phyloP scores from a whole-genome alignment of 805 yeast species.

The Cyberlindnera euphorbiae region DNA sequence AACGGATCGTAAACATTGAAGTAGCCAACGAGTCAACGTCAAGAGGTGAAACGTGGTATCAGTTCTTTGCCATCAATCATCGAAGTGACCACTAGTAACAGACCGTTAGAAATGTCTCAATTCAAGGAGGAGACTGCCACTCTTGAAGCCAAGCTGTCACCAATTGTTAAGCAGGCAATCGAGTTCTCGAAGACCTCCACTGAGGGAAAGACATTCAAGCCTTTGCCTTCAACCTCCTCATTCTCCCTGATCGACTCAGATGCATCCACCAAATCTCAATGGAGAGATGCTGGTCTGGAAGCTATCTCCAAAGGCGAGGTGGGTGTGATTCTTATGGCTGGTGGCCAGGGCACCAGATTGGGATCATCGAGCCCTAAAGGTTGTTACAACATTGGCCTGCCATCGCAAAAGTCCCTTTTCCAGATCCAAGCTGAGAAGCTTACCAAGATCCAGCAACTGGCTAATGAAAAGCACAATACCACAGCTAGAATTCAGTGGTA shows the following conservation, averaged over 20 bases:
- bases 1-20: constrained; percentile 7
- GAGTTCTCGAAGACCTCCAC: constrained; percentile 28
- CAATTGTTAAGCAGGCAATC: constrained; percentile 36
- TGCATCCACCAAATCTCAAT: constrained; percentile 17
- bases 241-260: constrained; percentile 38
- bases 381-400: constrained; percentile 81
- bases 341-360: constrained; percentile 96
- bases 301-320: constrained; percentile 71
- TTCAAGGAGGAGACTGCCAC: constrained; percentile 10
- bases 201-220: constrained; percentile 30
- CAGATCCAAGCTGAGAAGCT: constrained; percentile 92
- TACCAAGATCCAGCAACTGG: constrained; percentile 53
- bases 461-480: constrained; percentile 31
- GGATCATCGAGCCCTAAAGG: constrained; percentile 94
- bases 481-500: constrained; percentile 66
- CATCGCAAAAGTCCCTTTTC: constrained; percentile 79
- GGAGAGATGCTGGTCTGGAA: constrained; percentile 48
- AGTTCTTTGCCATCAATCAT: too few relatives aligned
- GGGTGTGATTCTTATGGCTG: constrained; percentile 91
- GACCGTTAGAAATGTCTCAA: constrained; percentile 16
- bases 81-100: too few relatives aligned
- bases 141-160: constrained; percentile 22
- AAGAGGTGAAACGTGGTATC: too few relatives aligned
- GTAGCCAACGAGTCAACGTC: too few relatives aligned
- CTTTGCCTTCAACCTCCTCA: constrained; percentile 50